A percentile compares a stretch with the other conserved stretches of the same genome.
Evolutionary conservation across 2,329 filamentous ascomycete genomes (phyloP).

Genomic region (Fusarium sp.): DNA sequence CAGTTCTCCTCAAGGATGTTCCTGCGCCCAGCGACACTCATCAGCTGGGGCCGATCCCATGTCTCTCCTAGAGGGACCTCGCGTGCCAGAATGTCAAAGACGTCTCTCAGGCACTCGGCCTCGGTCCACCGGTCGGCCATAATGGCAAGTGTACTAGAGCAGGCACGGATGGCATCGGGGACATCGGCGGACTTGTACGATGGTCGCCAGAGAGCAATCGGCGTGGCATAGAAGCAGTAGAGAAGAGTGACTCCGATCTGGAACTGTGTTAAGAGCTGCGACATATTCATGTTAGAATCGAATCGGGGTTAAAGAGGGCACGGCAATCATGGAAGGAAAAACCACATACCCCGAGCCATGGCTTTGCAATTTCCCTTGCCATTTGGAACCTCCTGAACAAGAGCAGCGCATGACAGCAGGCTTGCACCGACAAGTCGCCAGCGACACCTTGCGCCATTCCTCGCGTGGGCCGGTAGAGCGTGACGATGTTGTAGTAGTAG

Average conservation of each 20-base stretch:
- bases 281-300: not conserved
- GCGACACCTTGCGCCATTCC: constrained; percentile 35
- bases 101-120: constrained; percentile 50
- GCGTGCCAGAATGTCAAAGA: constrained; percentile 49
- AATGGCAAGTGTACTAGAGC: constrained; percentile 51
- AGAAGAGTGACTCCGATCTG: constrained; percentile 52
- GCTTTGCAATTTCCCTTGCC: not conserved
- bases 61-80: constrained; percentile 34
- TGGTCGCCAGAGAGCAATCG: constrained; percentile 44
- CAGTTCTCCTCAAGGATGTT: too few species aligned
- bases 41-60: constrained; percentile 5
- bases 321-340: not conserved
- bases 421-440: constrained; percentile 26
- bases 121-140: constrained; percentile 53
- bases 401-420: not conserved
- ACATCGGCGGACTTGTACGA: constrained; percentile 48
- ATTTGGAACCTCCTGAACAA: not conserved
- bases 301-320: not conserved
- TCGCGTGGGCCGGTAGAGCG: constrained; percentile 45
- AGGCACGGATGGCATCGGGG: constrained; percentile 51
- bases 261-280: constrained; percentile 46
- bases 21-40: too few species aligned
- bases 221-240: constrained; percentile 53
- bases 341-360: not conserved
- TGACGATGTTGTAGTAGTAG: constrained; percentile 47